Base-by-base conservation (phyloP, 306 rosid species). In the Trifolium fragiferum region DNA sequence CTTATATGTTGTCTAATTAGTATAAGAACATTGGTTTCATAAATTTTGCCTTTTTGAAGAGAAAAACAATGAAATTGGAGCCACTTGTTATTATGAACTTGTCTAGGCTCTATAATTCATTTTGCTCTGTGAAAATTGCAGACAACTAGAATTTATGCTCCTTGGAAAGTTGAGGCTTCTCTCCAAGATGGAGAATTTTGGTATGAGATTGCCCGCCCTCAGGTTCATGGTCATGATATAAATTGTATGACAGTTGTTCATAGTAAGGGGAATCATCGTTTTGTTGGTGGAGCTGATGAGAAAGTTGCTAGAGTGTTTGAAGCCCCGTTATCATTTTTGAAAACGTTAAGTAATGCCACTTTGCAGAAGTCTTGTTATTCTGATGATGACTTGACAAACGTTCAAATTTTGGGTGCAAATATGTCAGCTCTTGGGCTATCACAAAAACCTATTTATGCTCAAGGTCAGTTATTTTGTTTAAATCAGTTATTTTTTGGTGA, bases 401-500 rank as follows among this genome's bases (percentile, higher is more conserved):
- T 90, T 82, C 97, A 95, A 77, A 82, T 95, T 78, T 89, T 95
- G 92, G 99, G 99, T 82, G 99, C 99, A 76, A 95, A 95, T 83
- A 92, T 95, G 98, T 95, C 99, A 46, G 97, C 99, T 77, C 98
- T 95, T 81, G 97, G 99, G 70, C 86, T 92, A 63, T 95, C 99
- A 59, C 98, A 92, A 84, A 95, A 89, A 81, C 99, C 99, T 70
- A 95, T 95, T 65, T 88, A 87, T 82, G 89, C 65, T 80, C 95
- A 90, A 41, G 88, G 99, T 90, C 57, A 85, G 88, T 43, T 47
- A 74, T 77, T 80, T 62, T 50, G 15, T 60, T 79, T 64, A 27
- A 23, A 54, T 61, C 57, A n/a, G 59, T 54, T 21, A 57, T 66
- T 47, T 37, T 57, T 57, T 50, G 54, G 40, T 35, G 44, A 37